phyloP scores from a whole-genome alignment of 2,329 filamentous ascomycete species.

The Alternaria infectoria region DNA sequence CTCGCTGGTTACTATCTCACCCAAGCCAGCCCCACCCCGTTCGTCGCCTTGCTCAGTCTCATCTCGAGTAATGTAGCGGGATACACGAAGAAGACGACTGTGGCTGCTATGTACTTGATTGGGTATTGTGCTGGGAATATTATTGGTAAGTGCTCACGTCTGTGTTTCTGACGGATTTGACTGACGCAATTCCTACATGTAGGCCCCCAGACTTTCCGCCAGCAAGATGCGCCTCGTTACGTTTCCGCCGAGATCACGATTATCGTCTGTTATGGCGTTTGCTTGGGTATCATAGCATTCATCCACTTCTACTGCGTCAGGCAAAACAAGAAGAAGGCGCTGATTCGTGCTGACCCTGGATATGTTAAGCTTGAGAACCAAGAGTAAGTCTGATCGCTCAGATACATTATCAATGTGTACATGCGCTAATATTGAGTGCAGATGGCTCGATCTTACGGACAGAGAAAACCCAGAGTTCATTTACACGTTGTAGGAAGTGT shows the following conservation, averaged over 20 bases:
- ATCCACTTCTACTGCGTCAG: constrained; percentile 67
- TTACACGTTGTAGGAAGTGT: constrained; percentile 57
- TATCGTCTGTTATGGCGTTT: constrained; percentile 63
- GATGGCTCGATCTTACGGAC: constrained; percentile 69
- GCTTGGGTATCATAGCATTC: constrained; percentile 62
- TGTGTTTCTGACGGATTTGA: too few species aligned
- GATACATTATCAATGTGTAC: background rate
- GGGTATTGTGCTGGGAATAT: constrained; percentile 52
- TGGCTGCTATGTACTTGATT: constrained; percentile 58
- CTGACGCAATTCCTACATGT: too few species aligned
- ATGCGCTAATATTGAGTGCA: constrained; percentile 12
- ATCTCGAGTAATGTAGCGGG: constrained; percentile 68
- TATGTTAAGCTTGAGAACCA: constrained; percentile 70
- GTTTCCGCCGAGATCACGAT: constrained; percentile 69
- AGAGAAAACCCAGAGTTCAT: constrained; percentile 68
- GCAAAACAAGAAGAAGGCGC: constrained; percentile 66
- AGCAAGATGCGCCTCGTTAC: constrained; percentile 56
- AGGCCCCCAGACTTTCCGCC: constrained; percentile 52
- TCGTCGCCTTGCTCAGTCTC: constrained; percentile 68
- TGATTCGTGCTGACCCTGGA: constrained; percentile 57
- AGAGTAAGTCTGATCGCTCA: constrained; percentile 54
- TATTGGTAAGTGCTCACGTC: constrained; percentile 30
- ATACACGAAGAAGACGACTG: constrained; percentile 66
- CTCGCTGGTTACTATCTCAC: constrained; percentile 72
- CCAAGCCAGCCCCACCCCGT: constrained; percentile 64